Conservation (phyloP, 176 grass and related monocot species). For the Coix lacrymajobi region DNA sequence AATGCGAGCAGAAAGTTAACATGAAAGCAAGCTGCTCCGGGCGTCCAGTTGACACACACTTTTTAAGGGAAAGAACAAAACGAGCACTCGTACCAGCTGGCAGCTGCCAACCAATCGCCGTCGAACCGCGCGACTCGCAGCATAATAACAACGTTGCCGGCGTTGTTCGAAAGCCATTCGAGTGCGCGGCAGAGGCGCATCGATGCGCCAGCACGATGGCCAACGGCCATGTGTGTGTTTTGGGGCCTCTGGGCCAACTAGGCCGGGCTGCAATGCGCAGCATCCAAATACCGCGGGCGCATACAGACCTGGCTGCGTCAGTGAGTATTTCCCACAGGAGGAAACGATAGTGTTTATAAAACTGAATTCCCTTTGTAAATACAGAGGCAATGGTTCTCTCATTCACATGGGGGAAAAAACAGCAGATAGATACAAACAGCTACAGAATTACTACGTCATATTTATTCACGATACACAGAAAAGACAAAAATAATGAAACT, state of each 20-base stretch:
- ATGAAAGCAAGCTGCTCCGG: neutral
- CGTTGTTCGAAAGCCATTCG: no score
- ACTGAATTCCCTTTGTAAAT: neutral
- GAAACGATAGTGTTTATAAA: neutral
- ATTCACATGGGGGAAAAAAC: neutral
- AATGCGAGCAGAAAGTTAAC: neutral
- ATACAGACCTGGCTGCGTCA: no score
- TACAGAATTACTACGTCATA: conserved; percentile 25
- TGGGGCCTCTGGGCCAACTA: neutral
- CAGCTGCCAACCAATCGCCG: neutral
- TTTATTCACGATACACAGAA: conserved; percentile 40
- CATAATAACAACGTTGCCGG: no score
- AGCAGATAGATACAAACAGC: neutral
- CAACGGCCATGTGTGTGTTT: neutral
- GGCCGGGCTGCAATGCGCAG: neutral
- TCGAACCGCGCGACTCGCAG: neutral
- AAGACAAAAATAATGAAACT: conserved; percentile 31
- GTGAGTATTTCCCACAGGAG: neutral
- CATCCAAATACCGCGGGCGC: neutral
- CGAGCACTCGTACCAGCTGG: neutral
- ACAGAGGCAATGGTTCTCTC: neutral
- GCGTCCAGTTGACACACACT: neutral
- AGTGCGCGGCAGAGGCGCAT: no score
- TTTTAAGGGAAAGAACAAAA: neutral
- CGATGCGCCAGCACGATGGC: neutral